Evolutionary conservation across 129 eudicot species (phyloP), one percentile per base, ranked within the genome.

Genomic region (Rutidosis leptorrhynchoides): DNA sequence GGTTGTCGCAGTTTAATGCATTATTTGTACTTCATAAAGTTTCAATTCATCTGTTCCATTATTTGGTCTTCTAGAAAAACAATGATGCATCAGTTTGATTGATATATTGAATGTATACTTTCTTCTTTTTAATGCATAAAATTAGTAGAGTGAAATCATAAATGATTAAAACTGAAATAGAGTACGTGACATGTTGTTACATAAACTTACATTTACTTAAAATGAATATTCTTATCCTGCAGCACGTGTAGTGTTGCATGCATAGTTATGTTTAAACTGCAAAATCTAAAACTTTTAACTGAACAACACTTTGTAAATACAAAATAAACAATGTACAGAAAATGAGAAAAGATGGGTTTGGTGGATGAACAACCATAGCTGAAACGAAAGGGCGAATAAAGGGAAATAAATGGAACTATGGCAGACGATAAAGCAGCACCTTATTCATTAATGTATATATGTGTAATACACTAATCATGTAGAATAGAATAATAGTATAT

Each of bases 1-100:
- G 56, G 35, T 64, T 65, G 37, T 65, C 35, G 57, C 33, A 59
- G 53, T 60, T 67, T 51, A 69, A 67, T 75, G 64, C 30, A 67
- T 20, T 75, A 25, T 45, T 58, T 45, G 62, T 51, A 69, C 28
- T 67, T 75, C 67, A 11, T 45, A 46, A 24, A 35, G 68, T 45
- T 56, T 43, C 16, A 25, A 42, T 65, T 43, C 64, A 48, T 25
- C 56, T 42, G 16, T 72, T 33, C 25, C 10, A n/a, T 69, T 32
- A 40, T 68, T n/a, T 55, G 17, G 20, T 57, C 30, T 26, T 3
- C 14, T 21, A 2, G 16, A 53, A 21, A 53, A 16, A n/a, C n/a
- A n/a, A 21, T 53, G 58, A 53, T 53, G 27, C 58, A 10, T 53
- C 59, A 9, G 21, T 53, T 53, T 53, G 46, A 15, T 11, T 40